Conservation (phyloP, 441 rosid genomes). For the Croton laevigatus region DNA sequence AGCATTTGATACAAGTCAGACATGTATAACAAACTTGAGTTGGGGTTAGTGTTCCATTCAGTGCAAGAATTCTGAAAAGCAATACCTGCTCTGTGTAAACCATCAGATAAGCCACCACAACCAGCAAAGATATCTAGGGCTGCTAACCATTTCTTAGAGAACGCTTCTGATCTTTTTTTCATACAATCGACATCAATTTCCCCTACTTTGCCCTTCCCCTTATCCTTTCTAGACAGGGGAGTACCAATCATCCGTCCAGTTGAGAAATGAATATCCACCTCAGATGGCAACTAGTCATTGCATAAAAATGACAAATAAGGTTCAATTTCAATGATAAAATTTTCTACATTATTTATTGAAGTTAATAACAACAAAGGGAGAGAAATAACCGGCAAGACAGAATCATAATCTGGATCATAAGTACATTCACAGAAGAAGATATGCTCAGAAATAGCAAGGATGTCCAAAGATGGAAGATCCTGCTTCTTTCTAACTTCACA, state of each 20-base stretch:
- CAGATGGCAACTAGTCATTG: conserved; percentile 55
- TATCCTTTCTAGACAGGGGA: conserved; percentile 60
- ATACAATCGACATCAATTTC: conserved; percentile 43
- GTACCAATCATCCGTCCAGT: conserved; percentile 37
- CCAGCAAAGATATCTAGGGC: conserved; percentile 92
- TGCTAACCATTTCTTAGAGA: conserved; percentile 40
- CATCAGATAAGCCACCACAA: conserved; percentile 94
- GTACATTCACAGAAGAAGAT: conserved; percentile 67
- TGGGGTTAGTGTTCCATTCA: too few species aligned
- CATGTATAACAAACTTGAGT: too few species aligned
- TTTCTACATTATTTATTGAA: too few species aligned
- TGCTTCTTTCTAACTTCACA: conserved; percentile 72
- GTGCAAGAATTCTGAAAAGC: too few species aligned
- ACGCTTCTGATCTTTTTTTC: conserved; percentile 38
- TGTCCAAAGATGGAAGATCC: conserved; percentile 45
- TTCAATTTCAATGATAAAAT: too few species aligned
- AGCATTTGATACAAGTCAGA: conserved; percentile 16
- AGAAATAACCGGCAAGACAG: background rate
- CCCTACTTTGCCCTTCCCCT: conserved; percentile 74
- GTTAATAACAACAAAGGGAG: too few species aligned
- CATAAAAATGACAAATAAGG: too few species aligned
- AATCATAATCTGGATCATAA: conserved; percentile 46
- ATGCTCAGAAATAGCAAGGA: conserved; percentile 49
- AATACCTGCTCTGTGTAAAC: conserved; percentile 62
- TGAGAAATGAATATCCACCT: conserved; percentile 51